phyloP scores from a whole-genome alignment of 306 rosid species.

The Castanea crenata region DNA sequence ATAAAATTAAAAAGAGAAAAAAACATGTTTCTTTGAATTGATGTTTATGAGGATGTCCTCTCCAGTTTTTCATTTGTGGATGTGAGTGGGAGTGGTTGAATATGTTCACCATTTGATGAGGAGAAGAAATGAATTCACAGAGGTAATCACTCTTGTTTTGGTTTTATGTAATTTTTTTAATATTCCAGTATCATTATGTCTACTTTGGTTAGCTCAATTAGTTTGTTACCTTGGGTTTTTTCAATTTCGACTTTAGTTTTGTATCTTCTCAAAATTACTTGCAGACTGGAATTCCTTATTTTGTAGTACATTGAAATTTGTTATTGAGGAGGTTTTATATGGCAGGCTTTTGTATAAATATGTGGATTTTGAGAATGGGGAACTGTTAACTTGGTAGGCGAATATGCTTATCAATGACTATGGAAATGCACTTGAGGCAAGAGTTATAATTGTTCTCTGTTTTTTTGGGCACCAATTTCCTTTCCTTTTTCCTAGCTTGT shows the following conservation, averaged over 20 bases:
- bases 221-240: not conserved
- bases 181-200: not conserved
- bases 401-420: conserved; percentile 21
- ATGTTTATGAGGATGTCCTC: not conserved
- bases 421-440: conserved; percentile 38
- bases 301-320: not conserved
- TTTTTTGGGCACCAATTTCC: not conserved
- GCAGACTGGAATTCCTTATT: not conserved
- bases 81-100: not conserved
- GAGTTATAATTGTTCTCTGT: conserved; percentile 13
- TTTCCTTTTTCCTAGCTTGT: not conserved
- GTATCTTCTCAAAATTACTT: not conserved
- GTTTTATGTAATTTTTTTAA: not conserved
- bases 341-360: conserved; percentile 2
- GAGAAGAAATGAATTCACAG: not conserved
- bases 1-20: too few relatives aligned
- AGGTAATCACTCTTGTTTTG: not conserved
- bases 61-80: not conserved
- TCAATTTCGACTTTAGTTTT: not conserved
- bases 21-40: not conserved
- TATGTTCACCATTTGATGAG: not conserved
- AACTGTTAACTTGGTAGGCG: not conserved
- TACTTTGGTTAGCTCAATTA: not conserved
- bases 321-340: not conserved
- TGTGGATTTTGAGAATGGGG: conserved; percentile 10